Conservation (phyloP, 148 eudicot genomes). For the Vaccinium corymbosum region DNA sequence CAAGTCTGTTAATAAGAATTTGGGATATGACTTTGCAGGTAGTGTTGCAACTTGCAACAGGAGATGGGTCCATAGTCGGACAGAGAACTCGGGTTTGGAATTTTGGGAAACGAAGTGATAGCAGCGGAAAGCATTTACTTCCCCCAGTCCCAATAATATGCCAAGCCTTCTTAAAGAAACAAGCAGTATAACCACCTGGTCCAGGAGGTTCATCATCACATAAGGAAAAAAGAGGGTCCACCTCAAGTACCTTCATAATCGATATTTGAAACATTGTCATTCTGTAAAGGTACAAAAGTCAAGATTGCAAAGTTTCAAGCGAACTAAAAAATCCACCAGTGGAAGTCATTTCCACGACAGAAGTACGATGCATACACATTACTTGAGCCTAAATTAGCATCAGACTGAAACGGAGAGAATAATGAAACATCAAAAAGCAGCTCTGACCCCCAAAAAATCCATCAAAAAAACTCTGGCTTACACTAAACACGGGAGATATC, state of each 20-base stretch:
- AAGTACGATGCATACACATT: background rate
- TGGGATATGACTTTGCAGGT: background rate
- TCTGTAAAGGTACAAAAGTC: background rate
- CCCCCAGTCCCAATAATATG: background rate
- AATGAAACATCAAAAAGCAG: constrained; percentile 10
- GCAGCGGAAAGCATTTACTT: background rate
- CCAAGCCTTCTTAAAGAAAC: background rate
- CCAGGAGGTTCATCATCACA: background rate
- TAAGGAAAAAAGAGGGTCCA: background rate
- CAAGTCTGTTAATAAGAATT: background rate
- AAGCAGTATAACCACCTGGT: background rate
- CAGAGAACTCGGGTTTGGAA: background rate
- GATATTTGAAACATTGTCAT: background rate
- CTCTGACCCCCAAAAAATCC: background rate
- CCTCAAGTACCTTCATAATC: background rate
- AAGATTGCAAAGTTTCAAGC: background rate
- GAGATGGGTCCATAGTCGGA: background rate
- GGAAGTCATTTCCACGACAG: background rate
- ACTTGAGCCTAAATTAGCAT: constrained; percentile 2
- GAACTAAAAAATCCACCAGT: constrained; percentile 1
- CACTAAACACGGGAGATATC: background rate
- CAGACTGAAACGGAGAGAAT: background rate
- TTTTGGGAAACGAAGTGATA: background rate
- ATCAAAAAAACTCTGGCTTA: background rate
- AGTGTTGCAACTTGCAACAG: background rate